These are phyloP conservation scores for Saturnispora saitoi DNA, from an alignment of 805 yeast genomes.

Conservation along the genomic window DNA sequence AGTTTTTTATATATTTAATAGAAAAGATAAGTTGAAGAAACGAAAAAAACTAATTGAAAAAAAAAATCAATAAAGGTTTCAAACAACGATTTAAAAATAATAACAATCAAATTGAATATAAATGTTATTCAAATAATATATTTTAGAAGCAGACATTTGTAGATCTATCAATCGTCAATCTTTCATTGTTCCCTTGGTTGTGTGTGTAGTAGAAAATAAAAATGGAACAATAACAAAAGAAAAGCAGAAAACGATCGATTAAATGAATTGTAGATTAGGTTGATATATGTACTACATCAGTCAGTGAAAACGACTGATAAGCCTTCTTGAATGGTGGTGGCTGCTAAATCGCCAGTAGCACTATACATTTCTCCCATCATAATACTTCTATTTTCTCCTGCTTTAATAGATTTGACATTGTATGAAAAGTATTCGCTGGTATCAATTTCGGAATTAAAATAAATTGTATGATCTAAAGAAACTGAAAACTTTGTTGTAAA, in stretches of 20 bases:
- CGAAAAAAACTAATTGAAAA: background rate
- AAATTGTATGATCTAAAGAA: constrained; percentile 58
- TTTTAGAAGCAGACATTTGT: background rate
- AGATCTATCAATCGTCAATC: background rate
- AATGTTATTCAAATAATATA: background rate
- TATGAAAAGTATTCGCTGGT: constrained; percentile 38
- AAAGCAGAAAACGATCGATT: background rate
- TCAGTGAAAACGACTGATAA: constrained; percentile 30
- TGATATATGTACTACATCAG: constrained; percentile 10
- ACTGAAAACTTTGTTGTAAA: constrained; percentile 44
- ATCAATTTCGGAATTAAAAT: constrained; percentile 50
- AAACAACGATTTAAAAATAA: background rate
- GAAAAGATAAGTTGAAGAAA: background rate
- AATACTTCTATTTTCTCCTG: constrained; percentile 45
- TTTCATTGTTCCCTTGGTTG: background rate
- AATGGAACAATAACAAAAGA: background rate
- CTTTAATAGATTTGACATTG: constrained; percentile 39
- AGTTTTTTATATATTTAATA: background rate
- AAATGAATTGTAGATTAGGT: background rate
- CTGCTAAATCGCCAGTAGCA: constrained; percentile 41
- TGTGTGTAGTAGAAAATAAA: background rate
- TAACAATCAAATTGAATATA: background rate
- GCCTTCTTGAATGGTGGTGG: constrained; percentile 62
- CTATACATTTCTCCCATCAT: constrained; percentile 52
- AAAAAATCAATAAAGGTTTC: background rate